These are phyloP conservation scores for Botrytis sinoallii DNA, from an alignment of 2,329 filamentous ascomycete species.

Conservation along the genomic window DNA sequence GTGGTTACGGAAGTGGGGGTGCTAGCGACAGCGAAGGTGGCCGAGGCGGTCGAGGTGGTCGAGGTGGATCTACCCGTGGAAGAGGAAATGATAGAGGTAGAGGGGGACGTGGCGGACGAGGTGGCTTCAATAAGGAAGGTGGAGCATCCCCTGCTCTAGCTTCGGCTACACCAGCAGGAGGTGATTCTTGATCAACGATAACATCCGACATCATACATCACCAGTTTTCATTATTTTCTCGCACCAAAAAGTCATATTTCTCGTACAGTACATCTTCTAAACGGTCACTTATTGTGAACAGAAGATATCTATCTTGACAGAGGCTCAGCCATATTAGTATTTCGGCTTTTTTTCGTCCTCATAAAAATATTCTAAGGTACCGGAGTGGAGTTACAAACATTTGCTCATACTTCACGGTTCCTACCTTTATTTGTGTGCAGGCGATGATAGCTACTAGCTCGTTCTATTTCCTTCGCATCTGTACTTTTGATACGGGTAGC, in stretches of 20 bases:
- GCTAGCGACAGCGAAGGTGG: conserved; percentile 70
- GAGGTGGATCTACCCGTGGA: conserved; percentile 55
- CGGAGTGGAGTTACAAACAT: conserved; percentile 34
- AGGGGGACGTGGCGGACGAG: conserved; percentile 54
- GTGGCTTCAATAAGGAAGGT: conserved; percentile 54
- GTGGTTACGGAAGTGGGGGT: conserved; percentile 82
- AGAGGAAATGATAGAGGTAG: conserved; percentile 55
- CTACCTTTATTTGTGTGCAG: conserved; percentile 22
- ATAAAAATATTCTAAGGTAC: conserved; percentile 25
- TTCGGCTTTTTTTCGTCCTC: conserved; percentile 30
- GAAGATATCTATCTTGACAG: conserved; percentile 29
- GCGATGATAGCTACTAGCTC: conserved; percentile 37
- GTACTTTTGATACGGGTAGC: conserved; percentile 34
- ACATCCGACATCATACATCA: conserved; percentile 7
- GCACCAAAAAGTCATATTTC: conserved; percentile 34
- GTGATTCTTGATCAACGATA: conserved; percentile 28
- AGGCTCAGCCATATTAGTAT: conserved; percentile 25
- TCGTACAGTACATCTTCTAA: conserved; percentile 38
- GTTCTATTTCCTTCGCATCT: conserved; percentile 36
- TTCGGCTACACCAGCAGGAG: conserved; percentile 47
- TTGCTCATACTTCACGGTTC: conserved; percentile 37
- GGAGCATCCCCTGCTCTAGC: conserved; percentile 47
- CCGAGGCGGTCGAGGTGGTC: conserved; percentile 52
- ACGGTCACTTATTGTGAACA: conserved; percentile 34
- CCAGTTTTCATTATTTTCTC: conserved; percentile 29